phyloP scores from a whole-genome alignment of 768 basidiomycete species.

The Postia placenta region DNA sequence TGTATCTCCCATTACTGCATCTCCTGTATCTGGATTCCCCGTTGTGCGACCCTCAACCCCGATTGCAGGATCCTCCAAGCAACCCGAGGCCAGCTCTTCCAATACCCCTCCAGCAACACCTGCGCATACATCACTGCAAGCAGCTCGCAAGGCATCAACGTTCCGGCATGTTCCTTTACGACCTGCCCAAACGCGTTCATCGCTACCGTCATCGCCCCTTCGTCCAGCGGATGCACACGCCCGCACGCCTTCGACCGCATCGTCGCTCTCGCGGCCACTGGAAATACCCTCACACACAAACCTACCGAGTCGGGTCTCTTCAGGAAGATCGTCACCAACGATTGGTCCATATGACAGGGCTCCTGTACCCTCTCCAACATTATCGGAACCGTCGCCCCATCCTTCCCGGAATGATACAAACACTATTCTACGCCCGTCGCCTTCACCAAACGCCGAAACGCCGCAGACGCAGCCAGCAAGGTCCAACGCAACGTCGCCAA shows the following conservation, averaged over 20 bases:
- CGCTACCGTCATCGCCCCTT: conserved; percentile 30
- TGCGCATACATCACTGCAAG: conserved; percentile 6
- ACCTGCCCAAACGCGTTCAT: conserved; percentile 15
- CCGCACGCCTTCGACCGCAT: conserved; percentile 13
- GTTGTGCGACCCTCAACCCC: conserved; percentile 4
- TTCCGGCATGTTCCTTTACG: conserved; percentile 46
- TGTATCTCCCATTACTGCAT: no score
- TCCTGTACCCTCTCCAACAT: no score
- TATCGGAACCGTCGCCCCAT: no score
- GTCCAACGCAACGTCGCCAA: no score
- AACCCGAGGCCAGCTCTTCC: no score
- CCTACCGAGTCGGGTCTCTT: conserved; percentile 14
- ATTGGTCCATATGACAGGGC: conserved; percentile 15
- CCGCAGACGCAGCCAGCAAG: no score
- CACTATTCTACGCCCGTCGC: no score
- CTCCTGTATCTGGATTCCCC: no score
- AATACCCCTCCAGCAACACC: conserved; percentile 4
- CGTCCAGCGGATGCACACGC: conserved; percentile 22
- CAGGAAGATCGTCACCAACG: conserved; percentile 14
- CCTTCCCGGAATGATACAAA: no score
- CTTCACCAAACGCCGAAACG: no score
- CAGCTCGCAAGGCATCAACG: conserved; percentile 37
- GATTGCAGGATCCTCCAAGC: conserved; percentile 16
- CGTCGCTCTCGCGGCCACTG: conserved; percentile 14
- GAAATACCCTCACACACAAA: conserved; percentile 5